phyloP scores from a whole-genome alignment of 306 rosid species.

The Castanea sativa region DNA sequence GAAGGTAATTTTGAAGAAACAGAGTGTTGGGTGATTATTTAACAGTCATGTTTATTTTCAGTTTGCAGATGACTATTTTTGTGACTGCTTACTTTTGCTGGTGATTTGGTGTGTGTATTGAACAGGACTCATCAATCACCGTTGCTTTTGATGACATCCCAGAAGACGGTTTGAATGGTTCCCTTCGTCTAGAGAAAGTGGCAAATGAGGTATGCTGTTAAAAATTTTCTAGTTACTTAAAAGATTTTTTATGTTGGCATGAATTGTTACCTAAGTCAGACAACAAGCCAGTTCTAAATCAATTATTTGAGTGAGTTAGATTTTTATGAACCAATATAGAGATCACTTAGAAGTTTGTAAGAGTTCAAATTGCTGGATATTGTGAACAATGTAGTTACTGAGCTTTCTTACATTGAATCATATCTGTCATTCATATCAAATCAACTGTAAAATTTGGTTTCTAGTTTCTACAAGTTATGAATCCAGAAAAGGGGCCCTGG shows the following conservation, averaged over 20 bases:
- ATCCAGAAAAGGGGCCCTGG: slow-evolving; percentile 8
- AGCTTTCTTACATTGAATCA: not conserved
- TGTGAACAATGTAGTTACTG: not conserved
- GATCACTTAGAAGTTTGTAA: not conserved
- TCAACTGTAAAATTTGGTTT: slow-evolving; percentile 7
- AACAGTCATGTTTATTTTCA: slow-evolving; percentile 8
- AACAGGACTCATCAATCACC: slow-evolving; percentile 90
- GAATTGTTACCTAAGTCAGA: not conserved
- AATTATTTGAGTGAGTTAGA: not conserved
- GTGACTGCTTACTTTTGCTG: slow-evolving; percentile 24
- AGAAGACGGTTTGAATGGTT: slow-evolving; percentile 88
- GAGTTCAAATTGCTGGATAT: not conserved
- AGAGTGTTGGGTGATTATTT: slow-evolving; percentile 4
- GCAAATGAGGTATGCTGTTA: slow-evolving; percentile 76
- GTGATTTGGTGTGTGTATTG: slow-evolving; percentile 26
- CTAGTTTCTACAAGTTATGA: not conserved
- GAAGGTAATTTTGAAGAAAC: slow-evolving; percentile 54
- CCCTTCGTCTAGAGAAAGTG: slow-evolving; percentile 86
- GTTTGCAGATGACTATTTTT: slow-evolving; percentile 17
- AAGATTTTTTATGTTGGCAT: not conserved
- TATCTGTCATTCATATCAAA: not conserved
- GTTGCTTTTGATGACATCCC: slow-evolving; percentile 96
- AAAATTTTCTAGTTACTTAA: not conserved
- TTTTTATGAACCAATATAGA: not conserved
- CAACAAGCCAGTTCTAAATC: slow-evolving; percentile 1